Percentiles rank a stretch among this genome's conserved stretches.
phyloP scores from a whole-genome alignment of 805 yeast species.

The Metschnikowia henanensis region DNA sequence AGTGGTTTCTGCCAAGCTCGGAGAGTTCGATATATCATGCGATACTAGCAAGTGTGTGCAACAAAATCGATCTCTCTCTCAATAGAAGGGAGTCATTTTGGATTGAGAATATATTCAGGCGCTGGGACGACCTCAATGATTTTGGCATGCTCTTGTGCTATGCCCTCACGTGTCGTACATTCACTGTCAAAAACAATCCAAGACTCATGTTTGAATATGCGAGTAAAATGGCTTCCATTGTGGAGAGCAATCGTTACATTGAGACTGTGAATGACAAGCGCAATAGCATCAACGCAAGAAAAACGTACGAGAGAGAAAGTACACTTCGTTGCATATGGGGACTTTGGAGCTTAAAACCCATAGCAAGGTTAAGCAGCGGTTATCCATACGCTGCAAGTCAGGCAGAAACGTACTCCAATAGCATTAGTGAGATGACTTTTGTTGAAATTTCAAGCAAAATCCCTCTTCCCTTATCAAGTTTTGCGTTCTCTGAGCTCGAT shows the following conservation, averaged over 20 bases:
- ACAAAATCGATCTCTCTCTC: slow-evolving; percentile 3
- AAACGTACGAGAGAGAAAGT: slow-evolving; percentile 25
- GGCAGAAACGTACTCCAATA: slow-evolving; percentile 1
- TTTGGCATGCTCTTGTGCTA: slow-evolving; percentile 27
- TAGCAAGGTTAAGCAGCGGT: slow-evolving; percentile 21
- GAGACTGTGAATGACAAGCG: slow-evolving; percentile 14
- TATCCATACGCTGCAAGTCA: slow-evolving; percentile 20
- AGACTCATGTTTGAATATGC: slow-evolving; percentile 15
- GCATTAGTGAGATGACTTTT: slow-evolving; percentile 12
- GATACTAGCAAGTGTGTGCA: slow-evolving; percentile 24
- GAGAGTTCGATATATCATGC: slow-evolving; percentile 28
- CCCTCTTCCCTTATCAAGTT: slow-evolving; percentile 21
- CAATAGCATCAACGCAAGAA: slow-evolving; percentile 15
- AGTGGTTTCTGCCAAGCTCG: slow-evolving; percentile 20
- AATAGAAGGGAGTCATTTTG: slow-evolving; percentile 22
- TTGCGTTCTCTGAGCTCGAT: slow-evolving; percentile 8
- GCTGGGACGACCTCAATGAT: slow-evolving; percentile 28
- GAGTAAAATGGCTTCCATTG: slow-evolving; percentile 21
- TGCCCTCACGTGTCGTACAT: slow-evolving; percentile 19
- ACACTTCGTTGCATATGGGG: slow-evolving; percentile 26
- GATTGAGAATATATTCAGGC: slow-evolving; percentile 21
- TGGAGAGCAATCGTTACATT: slow-evolving; percentile 20
- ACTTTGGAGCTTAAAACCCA: slow-evolving; percentile 18
- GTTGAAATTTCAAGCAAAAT: slow-evolving; percentile 14
- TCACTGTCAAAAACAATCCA: slow-evolving; percentile 12